phyloP scores from a whole-genome alignment of 2,329 filamentous ascomycete genomes.

The Cladosporium cucumerinum region DNA sequence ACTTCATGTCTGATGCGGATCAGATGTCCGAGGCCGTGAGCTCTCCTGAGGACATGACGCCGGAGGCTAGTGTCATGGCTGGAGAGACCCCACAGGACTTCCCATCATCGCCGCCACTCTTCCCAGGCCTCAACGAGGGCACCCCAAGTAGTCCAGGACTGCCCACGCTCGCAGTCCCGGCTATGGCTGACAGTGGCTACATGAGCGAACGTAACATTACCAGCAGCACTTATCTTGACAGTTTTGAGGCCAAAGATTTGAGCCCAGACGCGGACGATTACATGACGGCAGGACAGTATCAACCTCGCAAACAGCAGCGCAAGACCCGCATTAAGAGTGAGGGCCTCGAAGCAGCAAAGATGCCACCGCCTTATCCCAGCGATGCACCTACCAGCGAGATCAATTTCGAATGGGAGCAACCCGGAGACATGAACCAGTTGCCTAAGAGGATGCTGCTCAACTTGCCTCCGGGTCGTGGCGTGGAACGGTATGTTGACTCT shows the following conservation, averaged over 20 bases:
- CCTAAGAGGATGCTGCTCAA: slow-evolving; percentile 25
- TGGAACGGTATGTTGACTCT: slow-evolving; percentile 30
- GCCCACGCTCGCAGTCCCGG: slow-evolving; percentile 47
- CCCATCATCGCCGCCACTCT: slow-evolving; percentile 83
- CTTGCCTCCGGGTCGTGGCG: slow-evolving; percentile 19
- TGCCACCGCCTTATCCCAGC: slow-evolving; percentile 14
- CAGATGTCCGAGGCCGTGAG: slow-evolving; percentile 43
- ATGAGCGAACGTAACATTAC: slow-evolving; percentile 52
- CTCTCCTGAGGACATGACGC: slow-evolving; percentile 49
- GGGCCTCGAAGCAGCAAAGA: slow-evolving; percentile 18
- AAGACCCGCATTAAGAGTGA: slow-evolving; percentile 30
- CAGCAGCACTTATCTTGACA: slow-evolving; percentile 64
- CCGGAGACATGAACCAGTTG: slow-evolving; percentile 27
- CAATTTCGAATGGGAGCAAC: slow-evolving; percentile 22
- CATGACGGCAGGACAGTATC: slow-evolving; percentile 35
- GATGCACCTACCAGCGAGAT: slow-evolving; percentile 19
- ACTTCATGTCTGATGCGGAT: slow-evolving; percentile 32
- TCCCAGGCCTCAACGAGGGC: slow-evolving; percentile 48
- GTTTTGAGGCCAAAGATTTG: slow-evolving; percentile 57
- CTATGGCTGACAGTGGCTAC: slow-evolving; percentile 67
- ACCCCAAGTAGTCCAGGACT: slow-evolving; percentile 72
- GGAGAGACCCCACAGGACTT: slow-evolving; percentile 72
- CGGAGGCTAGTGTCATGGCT: slow-evolving; percentile 43
- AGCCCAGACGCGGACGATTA: slow-evolving; percentile 39
- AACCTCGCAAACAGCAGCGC: slow-evolving; percentile 23